Base-by-base conservation (phyloP, 345 rosid species). In the Rhodomyrtus tomentosa region DNA sequence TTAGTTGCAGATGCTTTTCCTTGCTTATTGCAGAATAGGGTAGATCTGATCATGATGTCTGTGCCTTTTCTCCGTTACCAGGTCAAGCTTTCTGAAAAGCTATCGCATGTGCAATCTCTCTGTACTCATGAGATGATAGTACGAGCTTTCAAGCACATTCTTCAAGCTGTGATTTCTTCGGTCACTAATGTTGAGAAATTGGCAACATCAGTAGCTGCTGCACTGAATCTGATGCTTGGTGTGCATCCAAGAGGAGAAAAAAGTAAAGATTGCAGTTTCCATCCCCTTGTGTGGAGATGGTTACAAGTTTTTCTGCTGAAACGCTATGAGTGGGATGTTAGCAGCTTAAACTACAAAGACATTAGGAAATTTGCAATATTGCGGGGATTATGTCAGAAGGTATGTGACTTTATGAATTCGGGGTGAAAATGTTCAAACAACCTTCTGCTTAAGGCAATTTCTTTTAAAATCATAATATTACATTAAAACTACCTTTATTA, bases 71-170 rank as follows among this genome's bases (percentile, higher is more conserved):
- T 74, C 29, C 54, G 15, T 86, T 82, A 55, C 74, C 91, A 95
- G 99, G 99, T 95, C 84, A 94, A 92, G 91, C 98, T 95, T 86
- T 97, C 99, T 29, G 98, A 95, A 86, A 97, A 97, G 90, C 87
- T 97, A 82, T 93, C 98, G 81, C 99, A 97, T 87, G 99, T 95
- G 84, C 99, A 95, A 87, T 95, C 99, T 62, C 93, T 97, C 86
- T 97, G 98, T 90, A 91, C 94, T 84, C 98, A 96, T 85, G 99
- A 96, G 94, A 96, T 96, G 99, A 93, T 96, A 86, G 98, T 94
- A 86, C 89, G 99, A 83, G 99, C 98, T 83, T 94, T 94, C 87
- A 96, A 96, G 92, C 98, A 95, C 84, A 88, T 95, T 87, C 93
- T 96, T 86, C 98, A 88, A 91, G 97, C 96, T 55, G 96, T 95